Conservation (phyloP, 306 rosid genomes). For the Trifolium pratense region DNA sequence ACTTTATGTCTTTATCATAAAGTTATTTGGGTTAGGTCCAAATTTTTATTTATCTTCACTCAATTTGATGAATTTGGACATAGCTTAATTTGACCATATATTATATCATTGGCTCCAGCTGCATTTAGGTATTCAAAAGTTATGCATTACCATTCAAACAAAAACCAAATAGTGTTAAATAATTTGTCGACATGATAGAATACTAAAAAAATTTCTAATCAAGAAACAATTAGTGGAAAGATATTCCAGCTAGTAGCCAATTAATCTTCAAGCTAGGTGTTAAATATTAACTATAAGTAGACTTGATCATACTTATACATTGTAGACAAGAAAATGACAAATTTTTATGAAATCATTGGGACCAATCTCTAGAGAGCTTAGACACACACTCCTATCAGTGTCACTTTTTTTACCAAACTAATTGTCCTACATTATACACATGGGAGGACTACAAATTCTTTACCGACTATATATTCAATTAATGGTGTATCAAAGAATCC, state of each 20-base stretch:
- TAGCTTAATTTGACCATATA: constrained; percentile 9
- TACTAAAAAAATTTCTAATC: constrained; percentile 1
- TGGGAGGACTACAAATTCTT: constrained; percentile 7
- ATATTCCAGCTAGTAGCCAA: constrained; percentile 32
- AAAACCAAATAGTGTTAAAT: not conserved
- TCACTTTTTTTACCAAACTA: constrained; percentile 26
- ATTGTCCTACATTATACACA: constrained; percentile 29
- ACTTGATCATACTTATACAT: not conserved
- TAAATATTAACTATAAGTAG: constrained; percentile 22
- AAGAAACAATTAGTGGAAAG: constrained; percentile 6
- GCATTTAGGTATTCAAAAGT: not conserved
- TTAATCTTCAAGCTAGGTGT: constrained; percentile 20
- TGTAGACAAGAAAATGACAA: constrained; percentile 33
- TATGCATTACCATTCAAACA: not conserved
- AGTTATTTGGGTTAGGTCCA: not conserved
- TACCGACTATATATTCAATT: not conserved
- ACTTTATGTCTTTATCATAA: constrained; percentile 2
- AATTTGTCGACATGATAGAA: constrained; percentile 7
- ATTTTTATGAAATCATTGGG: constrained; percentile 22
- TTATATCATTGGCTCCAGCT: constrained; percentile 30
- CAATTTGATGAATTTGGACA: no score
- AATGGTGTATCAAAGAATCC: not conserved
- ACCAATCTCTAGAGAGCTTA: not conserved
- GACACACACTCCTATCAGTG: not conserved
- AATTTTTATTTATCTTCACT: not conserved